Conservation (phyloP, 176 grass and related monocot genomes). For the Pontederia crassipes region DNA sequence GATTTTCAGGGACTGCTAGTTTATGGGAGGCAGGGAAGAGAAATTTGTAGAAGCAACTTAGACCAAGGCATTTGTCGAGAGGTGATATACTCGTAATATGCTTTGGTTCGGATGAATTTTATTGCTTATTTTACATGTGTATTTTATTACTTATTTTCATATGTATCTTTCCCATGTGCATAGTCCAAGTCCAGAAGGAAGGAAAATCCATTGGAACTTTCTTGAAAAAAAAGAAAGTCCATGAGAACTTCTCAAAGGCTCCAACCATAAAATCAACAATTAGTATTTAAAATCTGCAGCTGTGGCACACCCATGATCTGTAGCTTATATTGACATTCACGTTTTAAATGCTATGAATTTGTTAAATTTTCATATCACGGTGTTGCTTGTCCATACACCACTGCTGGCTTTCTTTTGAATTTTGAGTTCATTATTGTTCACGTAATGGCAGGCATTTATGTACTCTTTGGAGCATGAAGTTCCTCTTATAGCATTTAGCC, state of each 20-base stretch:
- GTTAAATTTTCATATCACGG: too few relatives aligned
- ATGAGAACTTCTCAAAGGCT: too few relatives aligned
- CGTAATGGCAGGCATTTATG: slow-evolving; percentile 44
- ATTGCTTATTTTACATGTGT: slow-evolving; percentile 6
- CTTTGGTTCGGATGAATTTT: background rate
- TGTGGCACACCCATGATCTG: too few relatives aligned
- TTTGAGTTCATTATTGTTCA: background rate
- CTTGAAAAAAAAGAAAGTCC: too few relatives aligned
- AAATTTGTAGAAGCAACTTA: slow-evolving; percentile 75
- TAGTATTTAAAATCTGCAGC: too few relatives aligned
- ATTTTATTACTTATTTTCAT: background rate
- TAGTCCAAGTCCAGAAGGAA: too few relatives aligned
- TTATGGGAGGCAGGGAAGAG: slow-evolving; percentile 75
- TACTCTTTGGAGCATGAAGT: slow-evolving; percentile 80
- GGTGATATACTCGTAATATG: slow-evolving; percentile 33
- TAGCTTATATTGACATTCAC: too few relatives aligned
- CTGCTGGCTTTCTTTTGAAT: background rate
- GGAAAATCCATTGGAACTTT: too few relatives aligned
- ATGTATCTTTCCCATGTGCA: too few relatives aligned
- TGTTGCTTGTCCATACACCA: too few relatives aligned
- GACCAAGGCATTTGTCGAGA: slow-evolving; percentile 85
- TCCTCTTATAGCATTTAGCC: slow-evolving; percentile 89
- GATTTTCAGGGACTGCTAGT: slow-evolving; percentile 70
- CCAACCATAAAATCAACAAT: too few relatives aligned
- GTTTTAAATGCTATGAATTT: too few relatives aligned